Base-by-base conservation (phyloP, 495 filamentous ascomycete species). In the Tuber magnatum region DNA sequence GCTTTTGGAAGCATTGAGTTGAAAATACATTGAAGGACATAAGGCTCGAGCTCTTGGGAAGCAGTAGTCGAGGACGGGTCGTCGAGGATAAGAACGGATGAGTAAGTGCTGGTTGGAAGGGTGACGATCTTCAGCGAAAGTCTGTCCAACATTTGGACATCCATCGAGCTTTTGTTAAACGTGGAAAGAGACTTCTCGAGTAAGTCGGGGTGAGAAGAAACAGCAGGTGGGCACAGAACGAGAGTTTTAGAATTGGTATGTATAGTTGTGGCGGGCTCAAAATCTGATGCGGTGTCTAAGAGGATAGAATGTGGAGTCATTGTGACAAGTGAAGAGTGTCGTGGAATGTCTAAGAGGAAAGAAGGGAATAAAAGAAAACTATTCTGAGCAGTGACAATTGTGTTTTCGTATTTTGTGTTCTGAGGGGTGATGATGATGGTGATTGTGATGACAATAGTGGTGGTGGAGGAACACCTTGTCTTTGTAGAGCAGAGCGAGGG, bases 101-200 rank as follows among this genome's bases (percentile, higher is more conserved):
- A 92, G 86, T 98, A 98, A 72, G 91, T 93, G 40, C 87, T 82
- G 20, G 87, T 74, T 3, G 95, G 92, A 7, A 99, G 90, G 6
- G 89, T 84, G 71, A 95, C 92, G 61, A 97, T 87, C 71, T 93
- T 93, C 56, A 92, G 87, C 0, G 93, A 90, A 28, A 99, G 88
- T 43, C 95, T 93, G 85, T 99, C 95, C 73, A 99, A 92, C 95
- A 99, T 99, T 83, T 98, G 96, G 56, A 99, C 87, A 82, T 99
- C 95, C 70, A 93, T 93, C 46, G 86, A 85, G 74, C 85, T 83
- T 80, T 92, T 91, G 82, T 93, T 89, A 84, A 92, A 88, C 51
- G 89, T 86, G 39, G 86, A 86, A 78, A 91, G 87, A 46, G 90
- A 82, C 46, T 82, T 83, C 56, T 89, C 83, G 70, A 93, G 84